phyloP scores from a whole-genome alignment of 2,329 filamentous ascomycete genomes.

The Ophiostoma himal-ulmi region DNA sequence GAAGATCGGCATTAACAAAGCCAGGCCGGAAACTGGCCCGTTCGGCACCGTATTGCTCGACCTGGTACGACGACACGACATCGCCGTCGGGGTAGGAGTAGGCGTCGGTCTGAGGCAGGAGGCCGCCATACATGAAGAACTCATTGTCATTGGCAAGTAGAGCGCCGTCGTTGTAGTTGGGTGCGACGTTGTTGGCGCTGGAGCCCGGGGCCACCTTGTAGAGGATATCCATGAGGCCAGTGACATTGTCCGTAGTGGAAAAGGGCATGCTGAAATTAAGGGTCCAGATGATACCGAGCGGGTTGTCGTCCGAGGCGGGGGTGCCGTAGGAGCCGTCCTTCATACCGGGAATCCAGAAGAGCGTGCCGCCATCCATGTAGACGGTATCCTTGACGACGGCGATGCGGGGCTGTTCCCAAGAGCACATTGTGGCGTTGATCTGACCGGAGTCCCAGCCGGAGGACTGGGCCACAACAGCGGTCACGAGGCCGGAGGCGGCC shows the following conservation, averaged over 20 bases:
- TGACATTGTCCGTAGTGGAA: conserved; percentile 48
- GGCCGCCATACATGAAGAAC: conserved; percentile 60
- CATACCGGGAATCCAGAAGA: conserved; percentile 49
- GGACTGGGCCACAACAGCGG: conserved; percentile 39
- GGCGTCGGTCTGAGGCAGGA: conserved; percentile 35
- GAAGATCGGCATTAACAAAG: conserved; percentile 40
- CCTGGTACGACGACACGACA: conserved; percentile 46
- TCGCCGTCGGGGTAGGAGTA: conserved; percentile 39
- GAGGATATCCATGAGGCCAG: conserved; percentile 43
- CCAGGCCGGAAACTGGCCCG: conserved; percentile 40
- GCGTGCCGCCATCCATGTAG: conserved; percentile 58
- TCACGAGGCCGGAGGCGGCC: conserved; percentile 28
- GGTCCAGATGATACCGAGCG: conserved; percentile 47
- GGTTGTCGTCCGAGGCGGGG: conserved; percentile 41
- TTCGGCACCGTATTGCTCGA: conserved; percentile 46
- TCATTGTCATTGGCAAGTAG: conserved; percentile 60
- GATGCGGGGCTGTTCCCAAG: conserved; percentile 51
- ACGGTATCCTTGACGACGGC: conserved; percentile 55
- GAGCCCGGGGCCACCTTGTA: conserved; percentile 44
- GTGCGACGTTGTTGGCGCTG: conserved; percentile 45
- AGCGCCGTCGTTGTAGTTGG: conserved; percentile 56
- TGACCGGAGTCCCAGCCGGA: conserved; percentile 47
- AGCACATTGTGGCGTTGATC: conserved; percentile 54
- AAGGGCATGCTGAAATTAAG: conserved; percentile 56
- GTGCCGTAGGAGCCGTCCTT: conserved; percentile 37